Evolutionary conservation across 2,329 filamentous ascomycete genomes (phyloP), one percentile per base, ranked within the genome.

Genomic region (Botrytis cinerea): DNA sequence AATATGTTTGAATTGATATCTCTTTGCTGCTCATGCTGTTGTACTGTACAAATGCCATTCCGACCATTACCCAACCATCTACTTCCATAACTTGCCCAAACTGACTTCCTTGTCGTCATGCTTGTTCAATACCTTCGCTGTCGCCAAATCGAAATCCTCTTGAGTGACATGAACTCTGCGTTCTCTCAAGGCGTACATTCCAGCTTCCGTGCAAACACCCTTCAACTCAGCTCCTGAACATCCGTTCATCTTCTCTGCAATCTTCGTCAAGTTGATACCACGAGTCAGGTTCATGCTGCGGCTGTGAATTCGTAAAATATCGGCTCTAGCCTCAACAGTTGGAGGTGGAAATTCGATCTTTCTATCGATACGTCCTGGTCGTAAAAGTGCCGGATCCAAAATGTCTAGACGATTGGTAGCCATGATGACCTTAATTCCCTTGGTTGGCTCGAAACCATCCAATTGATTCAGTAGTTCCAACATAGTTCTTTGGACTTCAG

Each of bases 361-460:
- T 80, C 96, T 89, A 87, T 99, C 96, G 83, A 99, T 98, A 80
- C 96, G 93, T 70, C 96, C 96, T n/a, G 96, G 96, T 79, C 96
- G 92, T 78, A 99, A 87, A 62, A 99, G 88, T 1, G 96, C 96
- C 2, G 96, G 96, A 82, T 99, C 96, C 64, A 99, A 89, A 77
- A 99, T 98, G 80, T 99, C 96, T 76, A 99, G 89, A 82, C 96
- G 93, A 84, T 99, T 99, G 67, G 96, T 99, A 72, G 96, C 96
- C 95, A 99, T 99, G 85, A 99, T 97, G 83, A 99, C 94, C 85
- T 99, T 99, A 90, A 99, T 99, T 85, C 98, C 98, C 87, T 99
- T 99, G 64, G 95, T 98, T 9, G 96, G 96, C 84, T 98, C 96
- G 84, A 99, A 99, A 69, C 96, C 96, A 82, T 99, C 96, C 75